Conservation (phyloP, 108 stramenopile genomes). For the Conticribra guillardii region DNA sequence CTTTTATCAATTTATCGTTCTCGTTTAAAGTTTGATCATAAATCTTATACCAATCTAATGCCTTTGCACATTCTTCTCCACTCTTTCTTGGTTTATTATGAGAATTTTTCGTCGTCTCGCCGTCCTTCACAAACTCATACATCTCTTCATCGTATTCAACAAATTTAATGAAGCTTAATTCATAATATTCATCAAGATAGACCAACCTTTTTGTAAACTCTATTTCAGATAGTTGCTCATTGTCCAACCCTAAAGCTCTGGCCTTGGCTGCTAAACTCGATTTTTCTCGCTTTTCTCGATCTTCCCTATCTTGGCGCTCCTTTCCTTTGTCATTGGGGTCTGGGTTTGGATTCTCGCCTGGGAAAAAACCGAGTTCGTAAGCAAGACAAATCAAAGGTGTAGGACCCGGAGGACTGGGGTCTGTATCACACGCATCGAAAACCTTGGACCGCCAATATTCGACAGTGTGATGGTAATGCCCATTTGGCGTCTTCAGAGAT, state of each 20-base stretch:
- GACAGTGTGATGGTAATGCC: background rate
- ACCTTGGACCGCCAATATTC: conserved; percentile 1
- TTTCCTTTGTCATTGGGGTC: conserved; percentile 12
- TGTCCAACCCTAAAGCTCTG: conserved; percentile 3
- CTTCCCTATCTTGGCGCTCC: conserved; percentile 2
- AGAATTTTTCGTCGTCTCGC: conserved; percentile 12
- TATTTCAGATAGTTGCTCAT: background rate
- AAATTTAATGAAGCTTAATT: conserved; percentile 4
- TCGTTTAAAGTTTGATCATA: background rate
- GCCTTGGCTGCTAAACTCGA: conserved; percentile 3
- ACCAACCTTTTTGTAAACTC: background rate
- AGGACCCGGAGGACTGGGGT: conserved; percentile 10
- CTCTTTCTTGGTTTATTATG: conserved; percentile 1
- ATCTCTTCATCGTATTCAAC: conserved; percentile 7
- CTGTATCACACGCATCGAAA: background rate
- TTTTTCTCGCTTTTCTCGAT: background rate
- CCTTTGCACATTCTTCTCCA: conserved; percentile 12
- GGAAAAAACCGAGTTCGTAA: background rate
- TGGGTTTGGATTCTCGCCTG: background rate
- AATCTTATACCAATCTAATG: conserved; percentile 2
- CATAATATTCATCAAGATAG: conserved; percentile 6
- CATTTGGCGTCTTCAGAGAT: conserved; percentile 4
- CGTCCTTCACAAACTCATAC: conserved; percentile 16
- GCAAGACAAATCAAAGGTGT: conserved; percentile 5
- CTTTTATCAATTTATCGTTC: background rate